Evolutionary conservation across 441 rosid genomes (phyloP).

Genomic region (Jatropha podagrica): DNA sequence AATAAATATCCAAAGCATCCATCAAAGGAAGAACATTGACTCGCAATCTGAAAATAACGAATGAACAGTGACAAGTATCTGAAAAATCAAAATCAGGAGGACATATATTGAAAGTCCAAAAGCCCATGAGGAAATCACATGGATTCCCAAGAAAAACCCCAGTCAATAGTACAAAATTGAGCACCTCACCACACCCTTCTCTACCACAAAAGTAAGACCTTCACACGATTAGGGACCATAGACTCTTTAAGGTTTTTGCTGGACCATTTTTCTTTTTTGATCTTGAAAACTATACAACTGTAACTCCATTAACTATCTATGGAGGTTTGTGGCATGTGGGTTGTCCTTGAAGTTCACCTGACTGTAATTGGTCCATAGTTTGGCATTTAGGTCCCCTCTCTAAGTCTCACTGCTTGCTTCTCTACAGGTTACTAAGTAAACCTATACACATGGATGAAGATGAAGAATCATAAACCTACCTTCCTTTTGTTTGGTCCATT

Average conservation of each 20-base stretch:
- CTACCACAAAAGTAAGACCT: neutral
- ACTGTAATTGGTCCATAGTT: slow-evolving; percentile 33
- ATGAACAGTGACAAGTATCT: slow-evolving; percentile 4
- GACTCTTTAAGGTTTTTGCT: neutral
- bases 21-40: neutral
- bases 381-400: slow-evolving; percentile 21
- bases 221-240: slow-evolving; percentile 27
- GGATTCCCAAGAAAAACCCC: slow-evolving; percentile 12
- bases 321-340: neutral
- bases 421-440: neutral
- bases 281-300: slow-evolving; percentile 9
- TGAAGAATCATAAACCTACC: neutral
- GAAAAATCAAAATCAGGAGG: neutral
- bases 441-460: neutral
- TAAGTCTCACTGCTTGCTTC: neutral
- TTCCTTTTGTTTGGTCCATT: slow-evolving; percentile 31
- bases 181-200: neutral
- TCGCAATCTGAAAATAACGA: neutral
- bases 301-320: neutral
- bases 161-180: slow-evolving; percentile 1
- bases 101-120: neutral
- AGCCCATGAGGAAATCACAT: slow-evolving; percentile 38
- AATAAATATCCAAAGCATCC: neutral
- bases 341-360: slow-evolving; percentile 13
- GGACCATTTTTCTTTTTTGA: slow-evolving; percentile 28